Percentiles rank a stretch among this genome's conserved stretches.
phyloP scores from a whole-genome alignment of 176 grass and related monocot species.

The Hordeum vulgare region MorexV3_pseudomolecules_assembly NC_058520.1:7445078-7445577 shows the following conservation, averaged over 20 bases:
- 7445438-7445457: background rate
- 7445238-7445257: background rate
- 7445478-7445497: background rate
- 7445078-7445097: conserved; percentile 64
- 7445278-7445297: too few species aligned
- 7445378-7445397: background rate
- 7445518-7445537: too few species aligned
- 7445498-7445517: too few species aligned
- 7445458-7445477: background rate
- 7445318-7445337: background rate
- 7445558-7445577: background rate
- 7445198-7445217: conserved; percentile 52
- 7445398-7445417: background rate
- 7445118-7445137: background rate
- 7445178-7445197: background rate
- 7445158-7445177: conserved; percentile 8
- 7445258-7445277: background rate
- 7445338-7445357: background rate
- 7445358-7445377: background rate
- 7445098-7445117: background rate
- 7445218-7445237: conserved; percentile 55
- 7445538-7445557: too few species aligned
- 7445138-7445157: background rate
- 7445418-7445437: background rate
- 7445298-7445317: background rate